Evolutionary conservation across 2,329 filamentous ascomycete genomes (phyloP).

Genomic region (Penicillium carneum): DNA sequence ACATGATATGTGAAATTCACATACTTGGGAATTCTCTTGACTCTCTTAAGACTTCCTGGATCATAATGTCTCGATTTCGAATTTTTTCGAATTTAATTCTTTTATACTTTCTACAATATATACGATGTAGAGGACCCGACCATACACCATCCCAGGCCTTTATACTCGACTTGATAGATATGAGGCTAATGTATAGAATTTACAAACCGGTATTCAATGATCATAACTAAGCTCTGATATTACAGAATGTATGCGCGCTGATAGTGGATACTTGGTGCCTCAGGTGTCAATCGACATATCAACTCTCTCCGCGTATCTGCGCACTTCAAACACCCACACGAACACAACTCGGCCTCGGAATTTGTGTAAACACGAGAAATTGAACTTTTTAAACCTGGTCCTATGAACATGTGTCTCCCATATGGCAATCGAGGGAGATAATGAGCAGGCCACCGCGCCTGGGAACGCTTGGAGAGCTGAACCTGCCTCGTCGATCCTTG

Average conservation of each 20-base stretch:
- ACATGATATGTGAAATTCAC: not conserved
- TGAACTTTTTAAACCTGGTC: not conserved
- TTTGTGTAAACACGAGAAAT: conserved; percentile 2
- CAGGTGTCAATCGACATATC: conserved; percentile 33
- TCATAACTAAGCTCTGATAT: not conserved
- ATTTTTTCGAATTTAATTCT: not conserved
- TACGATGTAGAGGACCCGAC: not conserved
- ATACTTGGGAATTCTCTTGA: too few relatives aligned
- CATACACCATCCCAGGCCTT: not conserved
- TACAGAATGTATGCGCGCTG: not conserved
- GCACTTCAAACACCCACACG: conserved; percentile 3
- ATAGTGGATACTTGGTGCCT: conserved; percentile 25
- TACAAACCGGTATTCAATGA: not conserved
- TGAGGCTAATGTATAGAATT: not conserved
- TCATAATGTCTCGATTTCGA: not conserved
- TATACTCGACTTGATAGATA: not conserved
- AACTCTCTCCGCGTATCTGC: conserved; percentile 20
- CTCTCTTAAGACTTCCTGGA: not conserved
- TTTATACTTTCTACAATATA: not conserved
- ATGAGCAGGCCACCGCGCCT: conserved; percentile 25
- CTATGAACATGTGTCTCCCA: conserved; percentile 24
- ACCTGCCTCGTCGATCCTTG: conserved; percentile 75
- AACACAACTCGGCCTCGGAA: conserved; percentile 16
- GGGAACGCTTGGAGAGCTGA: conserved; percentile 39
- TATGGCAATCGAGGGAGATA: conserved; percentile 40